A percentile compares a stretch with the other conserved stretches of the same genome.
These are phyloP conservation scores for Sugiyamaella sp. DNA, from an alignment of 1,139 yeast species.

Conservation along the genomic window DNA sequence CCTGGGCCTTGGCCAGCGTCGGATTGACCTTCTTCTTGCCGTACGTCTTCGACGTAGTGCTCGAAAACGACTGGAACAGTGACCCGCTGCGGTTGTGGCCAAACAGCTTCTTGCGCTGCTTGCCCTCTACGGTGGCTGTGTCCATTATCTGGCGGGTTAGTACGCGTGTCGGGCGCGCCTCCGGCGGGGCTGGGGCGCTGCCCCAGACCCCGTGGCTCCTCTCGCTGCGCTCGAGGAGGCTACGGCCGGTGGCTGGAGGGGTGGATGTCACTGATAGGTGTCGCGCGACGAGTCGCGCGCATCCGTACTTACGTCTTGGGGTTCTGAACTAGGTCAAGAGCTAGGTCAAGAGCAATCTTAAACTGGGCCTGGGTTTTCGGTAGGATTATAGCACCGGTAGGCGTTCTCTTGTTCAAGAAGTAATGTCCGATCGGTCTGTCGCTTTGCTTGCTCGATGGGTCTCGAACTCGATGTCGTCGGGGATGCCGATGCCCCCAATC, in stretches of 20 bases:
- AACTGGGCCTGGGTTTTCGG: too few relatives aligned
- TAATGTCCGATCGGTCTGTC: too few relatives aligned
- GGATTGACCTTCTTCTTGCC: slow-evolving; percentile 30
- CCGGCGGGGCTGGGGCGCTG: neutral
- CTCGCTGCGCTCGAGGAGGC: neutral
- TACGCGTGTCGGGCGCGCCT: neutral
- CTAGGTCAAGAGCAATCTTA: too few relatives aligned
- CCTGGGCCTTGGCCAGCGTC: slow-evolving; percentile 30
- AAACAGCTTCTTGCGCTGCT: slow-evolving; percentile 19
- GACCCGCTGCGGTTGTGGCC: slow-evolving; percentile 21
- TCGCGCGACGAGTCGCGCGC: too few relatives aligned
- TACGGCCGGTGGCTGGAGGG: neutral
- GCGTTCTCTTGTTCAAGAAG: too few relatives aligned
- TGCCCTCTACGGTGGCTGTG: neutral
- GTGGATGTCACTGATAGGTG: too few relatives aligned
- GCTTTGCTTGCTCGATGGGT: too few relatives aligned
- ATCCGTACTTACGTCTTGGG: too few relatives aligned
- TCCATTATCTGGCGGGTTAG: slow-evolving; percentile 9
- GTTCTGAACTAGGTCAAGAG: too few relatives aligned
- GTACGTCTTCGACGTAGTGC: slow-evolving; percentile 25
- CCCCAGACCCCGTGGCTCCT: neutral
- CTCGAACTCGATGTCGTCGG: too few relatives aligned
- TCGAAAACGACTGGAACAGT: slow-evolving; percentile 23
- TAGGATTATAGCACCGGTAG: too few relatives aligned
- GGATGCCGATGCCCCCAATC: too few relatives aligned